Evolutionary conservation across 2,329 filamentous ascomycete species (phyloP), one percentile per base, ranked within the genome.

Genomic region (Hymenoscyphus salicellus): DNA sequence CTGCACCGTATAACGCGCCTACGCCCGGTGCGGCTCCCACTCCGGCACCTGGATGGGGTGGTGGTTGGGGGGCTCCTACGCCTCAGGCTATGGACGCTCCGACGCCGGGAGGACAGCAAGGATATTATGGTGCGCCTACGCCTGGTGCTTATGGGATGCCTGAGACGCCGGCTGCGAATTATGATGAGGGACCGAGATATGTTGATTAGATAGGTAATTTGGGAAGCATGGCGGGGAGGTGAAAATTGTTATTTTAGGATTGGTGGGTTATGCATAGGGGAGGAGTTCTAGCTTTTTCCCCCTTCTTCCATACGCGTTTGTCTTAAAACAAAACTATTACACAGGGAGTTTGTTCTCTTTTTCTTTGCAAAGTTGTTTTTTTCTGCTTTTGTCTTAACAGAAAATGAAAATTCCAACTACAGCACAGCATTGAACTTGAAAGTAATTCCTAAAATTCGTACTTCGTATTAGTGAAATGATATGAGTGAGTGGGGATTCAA

Each of bases 1-100:
- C 81, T 4, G 80, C 79, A 20, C 79, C 79, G 10, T 77, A 79
- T 65, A 78, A 80, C 67, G 82, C 82, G 14, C 82, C 82, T 17
- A 83, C 82, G 1, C 82, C 82, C 8, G 78, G 75, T n/a, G 78
- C 79, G 6, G 90, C 89, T 17, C 89, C 89, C 0, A 93, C 90
- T 0, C 90, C 90, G 0, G 88, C 86, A 30, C 88, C 86, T 0
- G 86, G 83, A 59, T 86, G 85, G n/a, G 72, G 72, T 56, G 72
- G 72, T 57, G 77, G 74, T 59, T 78, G 78, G 72, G 76, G 77
- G 58, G 77, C 76, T 20, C 79, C 82, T 11, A 84, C 82, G 0
- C 81, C 81, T 14, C 79, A 78, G 30, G 80, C 79, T 38, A 78
- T 80, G 69, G 77, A 82, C 70, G 82, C 82, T 3, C 82, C 82